These are phyloP conservation scores for Arthrobotrys musiformis DNA, from an alignment of 2,329 filamentous ascomycete genomes.

Conservation along the genomic window DNA sequence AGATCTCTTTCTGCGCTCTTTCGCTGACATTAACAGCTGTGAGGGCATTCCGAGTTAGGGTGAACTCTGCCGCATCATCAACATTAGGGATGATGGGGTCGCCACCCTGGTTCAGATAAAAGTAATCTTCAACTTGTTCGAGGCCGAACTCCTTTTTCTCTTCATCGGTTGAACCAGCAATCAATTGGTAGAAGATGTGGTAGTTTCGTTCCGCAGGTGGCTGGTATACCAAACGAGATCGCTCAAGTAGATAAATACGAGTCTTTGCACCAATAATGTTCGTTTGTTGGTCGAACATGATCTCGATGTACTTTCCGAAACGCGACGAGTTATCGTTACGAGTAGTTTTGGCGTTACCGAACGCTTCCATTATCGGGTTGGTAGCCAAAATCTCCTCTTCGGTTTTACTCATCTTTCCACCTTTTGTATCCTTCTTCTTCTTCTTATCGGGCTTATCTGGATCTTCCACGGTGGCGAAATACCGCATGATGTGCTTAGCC, in stretches of 20 bases:
- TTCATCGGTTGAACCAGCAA: slow-evolving; percentile 86
- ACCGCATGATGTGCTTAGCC: slow-evolving; percentile 99
- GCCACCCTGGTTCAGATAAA: slow-evolving; percentile 95
- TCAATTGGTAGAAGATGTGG: slow-evolving; percentile 98
- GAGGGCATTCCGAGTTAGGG: slow-evolving; percentile 85
- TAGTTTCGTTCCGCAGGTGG: slow-evolving; percentile 98
- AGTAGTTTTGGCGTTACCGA: slow-evolving; percentile 99
- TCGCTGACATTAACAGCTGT: slow-evolving; percentile 84
- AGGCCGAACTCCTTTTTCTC: slow-evolving; percentile 83
- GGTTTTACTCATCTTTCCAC: slow-evolving; percentile 91
- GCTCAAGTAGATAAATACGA: slow-evolving; percentile 91
- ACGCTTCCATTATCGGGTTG: slow-evolving; percentile 99
- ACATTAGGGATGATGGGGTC: slow-evolving; percentile 91
- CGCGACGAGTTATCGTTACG: slow-evolving; percentile 98
- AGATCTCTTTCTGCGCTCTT: slow-evolving; percentile 82
- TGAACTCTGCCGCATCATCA: slow-evolving; percentile 93
- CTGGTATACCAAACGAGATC: slow-evolving; percentile 95
- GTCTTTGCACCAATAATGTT: slow-evolving; percentile 99
- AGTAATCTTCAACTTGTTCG: slow-evolving; percentile 86
- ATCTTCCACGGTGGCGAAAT: slow-evolving; percentile 96
- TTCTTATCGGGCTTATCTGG: slow-evolving; percentile 85
- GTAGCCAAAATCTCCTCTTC: slow-evolving; percentile 98
- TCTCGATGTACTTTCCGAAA: slow-evolving; percentile 99
- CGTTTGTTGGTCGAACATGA: slow-evolving; percentile 95
- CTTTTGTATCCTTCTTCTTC: slow-evolving; percentile 68